Conservation (phyloP, 2,329 filamentous ascomycete genomes). For the Cladosporium cucumerinum region DNA sequence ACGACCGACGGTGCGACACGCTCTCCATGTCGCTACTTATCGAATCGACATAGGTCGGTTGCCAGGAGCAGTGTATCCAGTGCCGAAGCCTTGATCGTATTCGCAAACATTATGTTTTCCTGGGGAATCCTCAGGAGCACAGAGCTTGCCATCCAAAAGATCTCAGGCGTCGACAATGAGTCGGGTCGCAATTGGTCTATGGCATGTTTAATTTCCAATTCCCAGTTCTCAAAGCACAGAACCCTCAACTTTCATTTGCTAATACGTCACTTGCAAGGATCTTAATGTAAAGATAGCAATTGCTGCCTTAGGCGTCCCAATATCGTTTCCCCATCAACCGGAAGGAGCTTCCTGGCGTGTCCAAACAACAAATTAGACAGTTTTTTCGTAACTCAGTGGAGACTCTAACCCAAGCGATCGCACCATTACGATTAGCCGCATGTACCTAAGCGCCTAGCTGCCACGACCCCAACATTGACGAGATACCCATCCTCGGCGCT, state of each 20-base stretch:
- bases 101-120: not conserved
- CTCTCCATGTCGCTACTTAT: not conserved
- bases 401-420: conserved; percentile 1
- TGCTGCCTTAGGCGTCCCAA: not conserved
- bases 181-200: not conserved
- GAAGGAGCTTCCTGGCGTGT: not conserved
- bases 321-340: not conserved
- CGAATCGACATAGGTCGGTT: not conserved
- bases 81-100: not conserved
- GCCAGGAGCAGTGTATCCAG: not conserved
- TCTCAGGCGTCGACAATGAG: not conserved
- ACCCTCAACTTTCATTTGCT: not conserved
- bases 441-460: conserved; percentile 12
- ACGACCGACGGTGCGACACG: not conserved
- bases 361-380: not conserved
- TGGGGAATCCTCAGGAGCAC: not conserved
- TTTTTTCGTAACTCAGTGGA: conserved; percentile 4
- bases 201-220: not conserved
- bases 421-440: conserved; percentile 11
- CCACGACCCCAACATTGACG: conserved; percentile 5
- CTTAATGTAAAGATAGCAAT: not conserved
- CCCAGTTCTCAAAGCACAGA: not conserved
- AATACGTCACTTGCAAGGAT: not conserved
- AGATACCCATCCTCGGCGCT: not conserved
- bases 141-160: not conserved